Evolutionary conservation across 805 yeast genomes (phyloP).

Genomic region (Schizosaccharomyces lindneri): DNA sequence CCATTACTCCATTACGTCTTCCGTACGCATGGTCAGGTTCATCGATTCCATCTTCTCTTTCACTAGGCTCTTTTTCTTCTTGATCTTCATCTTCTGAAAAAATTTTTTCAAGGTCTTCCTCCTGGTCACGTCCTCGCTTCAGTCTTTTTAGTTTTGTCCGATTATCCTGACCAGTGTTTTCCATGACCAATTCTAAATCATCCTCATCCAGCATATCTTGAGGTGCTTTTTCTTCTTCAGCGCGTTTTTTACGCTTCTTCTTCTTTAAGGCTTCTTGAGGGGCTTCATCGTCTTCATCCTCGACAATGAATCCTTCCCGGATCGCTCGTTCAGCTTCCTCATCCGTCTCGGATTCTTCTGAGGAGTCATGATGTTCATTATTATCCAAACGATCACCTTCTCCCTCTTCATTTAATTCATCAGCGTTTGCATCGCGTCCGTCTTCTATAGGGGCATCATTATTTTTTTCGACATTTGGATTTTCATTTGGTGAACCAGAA

Average conservation of each 20-base stretch:
- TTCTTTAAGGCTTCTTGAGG: conserved; percentile 7
- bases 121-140: conserved; percentile 38
- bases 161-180: conserved; percentile 46
- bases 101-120: conserved; percentile 33
- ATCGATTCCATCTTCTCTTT: conserved; percentile 8
- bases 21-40: conserved; percentile 3
- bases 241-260: conserved; percentile 6
- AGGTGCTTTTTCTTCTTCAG: conserved; percentile 7
- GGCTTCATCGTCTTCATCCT: conserved; percentile 26
- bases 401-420: conserved; percentile 7
- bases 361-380: conserved; percentile 30
- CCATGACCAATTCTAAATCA: conserved; percentile 75
- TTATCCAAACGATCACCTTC: conserved; percentile 17
- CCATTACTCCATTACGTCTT: conserved; percentile 21
- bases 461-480: neutral
- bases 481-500: neutral
- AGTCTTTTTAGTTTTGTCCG: conserved; percentile 48
- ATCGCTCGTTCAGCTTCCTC: conserved; percentile 35
- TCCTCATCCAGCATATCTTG: conserved; percentile 75
- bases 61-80: conserved; percentile 17
- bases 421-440: neutral
- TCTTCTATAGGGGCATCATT: neutral
- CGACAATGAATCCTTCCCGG: conserved; percentile 81
- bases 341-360: conserved; percentile 77
- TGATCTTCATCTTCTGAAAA: conserved; percentile 36